Evolutionary conservation across 1,284 basidiomycete genomes (phyloP).

Genomic region (Porogramme epimiltina): DNA sequence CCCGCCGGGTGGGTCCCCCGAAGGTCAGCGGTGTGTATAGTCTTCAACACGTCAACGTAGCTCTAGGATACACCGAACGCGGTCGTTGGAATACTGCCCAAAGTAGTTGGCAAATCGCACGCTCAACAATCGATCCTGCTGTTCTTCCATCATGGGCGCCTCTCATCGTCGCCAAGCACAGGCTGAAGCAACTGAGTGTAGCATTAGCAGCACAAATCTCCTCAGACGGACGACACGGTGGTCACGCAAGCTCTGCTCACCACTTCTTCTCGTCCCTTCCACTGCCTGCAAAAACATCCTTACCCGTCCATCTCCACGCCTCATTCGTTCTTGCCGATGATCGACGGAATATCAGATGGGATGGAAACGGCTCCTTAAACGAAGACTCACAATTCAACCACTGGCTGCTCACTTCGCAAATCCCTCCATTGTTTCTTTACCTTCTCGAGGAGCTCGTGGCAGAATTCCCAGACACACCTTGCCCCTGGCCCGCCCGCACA

Average conservation of each 20-base stretch:
- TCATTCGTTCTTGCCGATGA: conserved; percentile 36
- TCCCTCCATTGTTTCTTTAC: conserved; percentile 40
- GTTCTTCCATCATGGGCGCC: not conserved
- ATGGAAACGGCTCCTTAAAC: conserved; percentile 21
- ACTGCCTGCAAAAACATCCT: conserved; percentile 29
- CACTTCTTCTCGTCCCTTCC: conserved; percentile 33
- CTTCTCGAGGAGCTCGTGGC: conserved; percentile 35
- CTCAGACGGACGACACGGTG: not conserved
- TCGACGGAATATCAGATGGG: conserved; percentile 38
- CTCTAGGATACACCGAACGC: no score
- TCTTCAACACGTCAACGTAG: no score
- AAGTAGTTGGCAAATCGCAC: no score
- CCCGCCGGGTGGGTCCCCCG: not conserved
- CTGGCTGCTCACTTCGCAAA: conserved; percentile 39
- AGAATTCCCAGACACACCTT: not conserved
- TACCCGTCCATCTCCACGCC: conserved; percentile 35
- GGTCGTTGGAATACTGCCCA: no score
- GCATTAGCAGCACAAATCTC: conserved; percentile 13
- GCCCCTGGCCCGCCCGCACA: conserved; percentile 17
- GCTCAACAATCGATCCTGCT: not conserved
- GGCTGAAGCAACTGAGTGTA: conserved; percentile 8
- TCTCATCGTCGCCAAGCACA: not conserved
- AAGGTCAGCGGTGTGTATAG: no score
- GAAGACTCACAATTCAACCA: conserved; percentile 41
- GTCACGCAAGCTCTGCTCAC: not conserved